phyloP scores from a whole-genome alignment of 2,329 filamentous ascomycete species.

The Epichloe bromicola region DNA sequence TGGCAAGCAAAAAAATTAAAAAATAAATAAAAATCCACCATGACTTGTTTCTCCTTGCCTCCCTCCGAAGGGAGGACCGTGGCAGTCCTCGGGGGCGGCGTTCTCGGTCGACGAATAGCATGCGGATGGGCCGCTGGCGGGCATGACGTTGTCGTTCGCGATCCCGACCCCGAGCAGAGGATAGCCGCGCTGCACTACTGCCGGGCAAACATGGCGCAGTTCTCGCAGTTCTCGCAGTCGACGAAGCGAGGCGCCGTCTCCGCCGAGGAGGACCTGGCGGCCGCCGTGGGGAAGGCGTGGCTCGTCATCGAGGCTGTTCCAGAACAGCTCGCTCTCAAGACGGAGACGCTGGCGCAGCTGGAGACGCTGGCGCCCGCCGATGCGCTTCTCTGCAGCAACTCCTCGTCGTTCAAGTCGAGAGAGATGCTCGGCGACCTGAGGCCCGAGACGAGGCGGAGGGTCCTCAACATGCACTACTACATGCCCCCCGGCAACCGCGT shows the following conservation, averaged over 20 bases:
- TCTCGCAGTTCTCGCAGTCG: slow-evolving; percentile 13
- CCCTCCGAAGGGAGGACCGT: slow-evolving; percentile 34
- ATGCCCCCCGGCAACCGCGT: slow-evolving; percentile 33
- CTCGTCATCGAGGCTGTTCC: slow-evolving; percentile 41
- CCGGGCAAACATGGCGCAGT: slow-evolving; percentile 17
- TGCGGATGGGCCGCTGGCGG: slow-evolving; percentile 28
- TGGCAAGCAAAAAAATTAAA: too few species aligned
- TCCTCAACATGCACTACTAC: slow-evolving; percentile 38
- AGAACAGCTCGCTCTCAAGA: slow-evolving; percentile 35
- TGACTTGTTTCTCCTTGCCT: not conserved
- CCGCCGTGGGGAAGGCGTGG: slow-evolving; percentile 33
- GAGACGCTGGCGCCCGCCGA: slow-evolving; percentile 29
- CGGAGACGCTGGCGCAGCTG: slow-evolving; percentile 32
- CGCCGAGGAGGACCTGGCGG: slow-evolving; percentile 23
- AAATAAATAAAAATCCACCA: not conserved
- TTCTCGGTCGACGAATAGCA: slow-evolving; percentile 29
- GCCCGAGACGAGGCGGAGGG: slow-evolving; percentile 20
- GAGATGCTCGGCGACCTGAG: slow-evolving; percentile 32
- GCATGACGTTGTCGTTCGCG: slow-evolving; percentile 27
- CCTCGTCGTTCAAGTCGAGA: slow-evolving; percentile 36
- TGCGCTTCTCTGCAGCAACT: slow-evolving; percentile 37
- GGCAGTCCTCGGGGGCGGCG: slow-evolving; percentile 27
- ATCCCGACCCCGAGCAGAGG: slow-evolving; percentile 25
- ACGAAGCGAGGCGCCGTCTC: slow-evolving; percentile 14
- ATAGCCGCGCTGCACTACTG: slow-evolving; percentile 26